phyloP scores from a whole-genome alignment of 148 eudicot genomes.

The Chenopodium album region DNA sequence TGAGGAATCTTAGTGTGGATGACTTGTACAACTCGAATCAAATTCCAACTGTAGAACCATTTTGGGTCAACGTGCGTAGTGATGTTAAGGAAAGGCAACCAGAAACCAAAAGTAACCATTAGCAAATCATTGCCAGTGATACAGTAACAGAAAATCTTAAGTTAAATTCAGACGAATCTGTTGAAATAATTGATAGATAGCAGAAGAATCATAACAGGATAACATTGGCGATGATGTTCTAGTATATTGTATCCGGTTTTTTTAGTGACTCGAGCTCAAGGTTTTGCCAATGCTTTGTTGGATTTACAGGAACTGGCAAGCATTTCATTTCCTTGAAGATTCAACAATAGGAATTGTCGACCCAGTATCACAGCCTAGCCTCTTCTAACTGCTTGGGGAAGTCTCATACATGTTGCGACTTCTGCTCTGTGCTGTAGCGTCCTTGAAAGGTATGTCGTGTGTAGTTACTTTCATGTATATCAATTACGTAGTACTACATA shows the following conservation, averaged over 20 bases:
- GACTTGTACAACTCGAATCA: too few relatives aligned
- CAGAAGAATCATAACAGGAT: too few relatives aligned
- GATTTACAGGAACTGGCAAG: background rate
- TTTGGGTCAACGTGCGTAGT: too few relatives aligned
- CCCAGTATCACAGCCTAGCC: background rate
- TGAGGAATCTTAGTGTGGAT: too few relatives aligned
- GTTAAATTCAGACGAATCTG: background rate
- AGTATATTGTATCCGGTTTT: background rate
- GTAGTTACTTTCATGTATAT: background rate
- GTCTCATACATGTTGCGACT: background rate
- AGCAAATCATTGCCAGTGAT: too few relatives aligned
- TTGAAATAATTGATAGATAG: background rate
- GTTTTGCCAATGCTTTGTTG: background rate
- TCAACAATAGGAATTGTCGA: background rate
- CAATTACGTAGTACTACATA: too few relatives aligned
- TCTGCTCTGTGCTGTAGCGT: background rate
- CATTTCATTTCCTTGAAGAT: background rate
- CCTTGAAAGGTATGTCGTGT: background rate
- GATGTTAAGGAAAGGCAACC: too few relatives aligned
- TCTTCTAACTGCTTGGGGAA: background rate
- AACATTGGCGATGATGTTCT: background rate
- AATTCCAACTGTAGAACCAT: too few relatives aligned
- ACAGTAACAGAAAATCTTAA: too few relatives aligned
- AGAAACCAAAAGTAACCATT: too few relatives aligned
- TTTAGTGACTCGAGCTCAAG: background rate